Evolutionary conservation across 2,329 filamentous ascomycete species (phyloP).

Genomic region (Verticillium nubilum): DNA sequence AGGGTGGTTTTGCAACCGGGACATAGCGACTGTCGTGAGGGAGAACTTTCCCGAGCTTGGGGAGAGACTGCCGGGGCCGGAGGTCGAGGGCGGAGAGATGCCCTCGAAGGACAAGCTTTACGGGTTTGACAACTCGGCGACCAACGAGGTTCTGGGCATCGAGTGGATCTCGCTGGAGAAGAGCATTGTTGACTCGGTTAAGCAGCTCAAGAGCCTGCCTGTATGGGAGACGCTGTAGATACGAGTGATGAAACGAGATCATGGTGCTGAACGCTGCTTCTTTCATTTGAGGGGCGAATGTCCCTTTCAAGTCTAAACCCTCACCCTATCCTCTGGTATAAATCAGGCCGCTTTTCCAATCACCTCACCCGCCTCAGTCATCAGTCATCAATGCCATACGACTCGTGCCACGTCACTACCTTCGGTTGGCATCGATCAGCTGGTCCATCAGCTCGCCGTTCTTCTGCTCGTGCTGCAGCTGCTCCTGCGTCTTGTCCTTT

Average conservation of each 20-base stretch:
- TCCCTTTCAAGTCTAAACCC: neutral
- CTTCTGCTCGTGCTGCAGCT: constrained; percentile 7
- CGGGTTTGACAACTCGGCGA: constrained; percentile 52
- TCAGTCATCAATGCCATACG: neutral
- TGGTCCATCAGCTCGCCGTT: constrained; percentile 11
- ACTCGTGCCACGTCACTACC: neutral
- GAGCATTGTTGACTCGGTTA: constrained; percentile 55
- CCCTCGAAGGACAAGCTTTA: constrained; percentile 37
- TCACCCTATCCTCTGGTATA: neutral
- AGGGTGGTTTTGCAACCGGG: constrained; percentile 40
- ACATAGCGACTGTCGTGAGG: constrained; percentile 37
- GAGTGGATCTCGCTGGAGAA: constrained; percentile 58
- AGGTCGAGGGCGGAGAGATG: constrained; percentile 36
- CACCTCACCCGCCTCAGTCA: neutral
- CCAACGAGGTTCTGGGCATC: constrained; percentile 55
- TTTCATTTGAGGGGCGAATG: neutral
- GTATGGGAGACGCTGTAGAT: neutral
- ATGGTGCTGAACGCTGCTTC: neutral
- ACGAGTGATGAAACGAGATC: neutral
- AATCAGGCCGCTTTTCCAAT: neutral
- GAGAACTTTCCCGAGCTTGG: constrained; percentile 44
- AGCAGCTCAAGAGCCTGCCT: constrained; percentile 14
- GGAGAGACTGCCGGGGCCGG: constrained; percentile 39
- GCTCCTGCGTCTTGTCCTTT: constrained; percentile 1
- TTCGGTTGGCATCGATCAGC: constrained; percentile 10